These are phyloP conservation scores for Yamadazyma insecticola DNA, from an alignment of 805 yeast genomes.

Conservation along the genomic window DNA sequence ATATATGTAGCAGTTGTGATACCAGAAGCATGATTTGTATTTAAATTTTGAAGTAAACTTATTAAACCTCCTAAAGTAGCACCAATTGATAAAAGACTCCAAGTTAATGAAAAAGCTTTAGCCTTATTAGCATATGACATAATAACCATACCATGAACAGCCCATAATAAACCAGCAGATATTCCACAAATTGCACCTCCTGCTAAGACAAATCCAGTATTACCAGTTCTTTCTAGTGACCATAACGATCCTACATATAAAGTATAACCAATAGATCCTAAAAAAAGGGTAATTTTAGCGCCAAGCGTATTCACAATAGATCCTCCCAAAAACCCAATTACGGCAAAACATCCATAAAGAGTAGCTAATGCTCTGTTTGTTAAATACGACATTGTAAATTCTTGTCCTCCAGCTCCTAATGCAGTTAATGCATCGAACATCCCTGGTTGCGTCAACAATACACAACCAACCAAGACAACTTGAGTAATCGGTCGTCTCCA, in stretches of 20 bases:
- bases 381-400: constrained; percentile 5
- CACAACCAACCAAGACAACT: constrained; percentile 7
- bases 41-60: constrained; percentile 7
- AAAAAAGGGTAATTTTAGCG: constrained; percentile 8
- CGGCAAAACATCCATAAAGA: constrained; percentile 9
- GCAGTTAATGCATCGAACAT: constrained; percentile 10
- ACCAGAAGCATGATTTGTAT: constrained; percentile 4
- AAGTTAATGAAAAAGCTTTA: constrained; percentile 10
- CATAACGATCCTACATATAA: constrained; percentile 14
- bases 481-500: constrained; percentile 8
- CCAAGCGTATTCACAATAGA: constrained; percentile 9
- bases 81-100: constrained; percentile 12
- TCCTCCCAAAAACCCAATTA: constrained; percentile 9
- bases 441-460: constrained; percentile 9
- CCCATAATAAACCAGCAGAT: constrained; percentile 12
- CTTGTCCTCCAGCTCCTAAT: constrained; percentile 10
- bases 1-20: constrained; percentile 11
- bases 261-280: constrained; percentile 12
- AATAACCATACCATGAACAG: constrained; percentile 11
- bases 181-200: constrained; percentile 10
- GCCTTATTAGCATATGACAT: constrained; percentile 12
- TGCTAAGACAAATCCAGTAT: constrained; percentile 9
- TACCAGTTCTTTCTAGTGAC: constrained; percentile 9
- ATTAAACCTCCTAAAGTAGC: constrained; percentile 12
- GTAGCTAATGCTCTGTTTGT: constrained; percentile 8